These are phyloP conservation scores for Lipomyces yamadae DNA, from an alignment of 805 yeast genomes.

Conservation along the genomic window DNA sequence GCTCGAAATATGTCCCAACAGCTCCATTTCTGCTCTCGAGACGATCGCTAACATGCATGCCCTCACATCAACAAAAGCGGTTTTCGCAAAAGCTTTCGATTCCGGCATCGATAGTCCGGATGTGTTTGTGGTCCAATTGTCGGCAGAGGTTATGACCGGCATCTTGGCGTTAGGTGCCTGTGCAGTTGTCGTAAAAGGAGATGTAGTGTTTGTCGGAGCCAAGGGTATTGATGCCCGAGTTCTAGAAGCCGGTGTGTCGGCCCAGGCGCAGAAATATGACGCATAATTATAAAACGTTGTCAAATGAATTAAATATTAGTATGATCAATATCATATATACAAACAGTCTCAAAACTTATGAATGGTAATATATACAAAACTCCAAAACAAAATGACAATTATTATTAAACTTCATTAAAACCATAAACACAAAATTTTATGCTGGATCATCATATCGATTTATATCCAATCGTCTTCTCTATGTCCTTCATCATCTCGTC, in stretches of 20 bases:
- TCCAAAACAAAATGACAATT: too few species aligned
- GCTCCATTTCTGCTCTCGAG: slow-evolving; percentile 22
- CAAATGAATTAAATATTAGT: background rate
- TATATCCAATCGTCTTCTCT: background rate
- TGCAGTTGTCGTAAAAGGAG: slow-evolving; percentile 17
- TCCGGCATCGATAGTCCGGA: slow-evolving; percentile 35
- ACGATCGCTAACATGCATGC: slow-evolving; percentile 24
- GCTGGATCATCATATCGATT: background rate
- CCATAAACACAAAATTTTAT: background rate
- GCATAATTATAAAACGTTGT: too few species aligned
- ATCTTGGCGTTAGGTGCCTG: slow-evolving; percentile 27
- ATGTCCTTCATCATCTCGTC: background rate
- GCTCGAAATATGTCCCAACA: slow-evolving; percentile 16
- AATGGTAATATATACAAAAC: background rate
- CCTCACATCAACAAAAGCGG: slow-evolving; percentile 17
- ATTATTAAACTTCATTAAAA: background rate
- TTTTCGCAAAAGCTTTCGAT: slow-evolving; percentile 21
- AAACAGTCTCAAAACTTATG: background rate
- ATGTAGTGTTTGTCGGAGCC: slow-evolving; percentile 21
- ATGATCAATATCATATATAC: background rate
- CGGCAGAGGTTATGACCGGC: slow-evolving; percentile 8
- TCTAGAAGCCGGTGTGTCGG: slow-evolving; percentile 25
- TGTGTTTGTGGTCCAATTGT: slow-evolving; percentile 20
- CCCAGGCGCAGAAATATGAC: slow-evolving; percentile 1
- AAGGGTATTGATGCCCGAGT: slow-evolving; percentile 30